Evolutionary conservation across 2,329 filamentous ascomycete genomes (phyloP).

Genomic region (Talaromyces sp.): DNA sequence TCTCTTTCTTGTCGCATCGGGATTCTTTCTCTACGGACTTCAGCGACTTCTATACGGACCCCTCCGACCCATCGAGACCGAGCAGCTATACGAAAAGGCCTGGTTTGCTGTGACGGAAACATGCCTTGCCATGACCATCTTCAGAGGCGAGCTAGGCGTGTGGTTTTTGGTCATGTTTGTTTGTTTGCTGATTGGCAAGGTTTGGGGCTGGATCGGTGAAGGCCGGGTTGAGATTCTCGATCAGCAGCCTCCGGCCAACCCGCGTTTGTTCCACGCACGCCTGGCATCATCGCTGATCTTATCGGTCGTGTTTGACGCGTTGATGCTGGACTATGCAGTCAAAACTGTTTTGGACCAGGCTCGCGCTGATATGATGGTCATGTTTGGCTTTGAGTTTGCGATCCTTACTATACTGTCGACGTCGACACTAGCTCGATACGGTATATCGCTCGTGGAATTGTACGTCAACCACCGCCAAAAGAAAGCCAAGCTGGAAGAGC

Average conservation of each 20-base stretch:
- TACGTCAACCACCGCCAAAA: slow-evolving; percentile 72
- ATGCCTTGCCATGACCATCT: slow-evolving; percentile 95
- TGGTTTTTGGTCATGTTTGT: slow-evolving; percentile 98
- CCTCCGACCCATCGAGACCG: slow-evolving; percentile 87
- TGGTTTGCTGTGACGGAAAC: slow-evolving; percentile 99
- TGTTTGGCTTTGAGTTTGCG: slow-evolving; percentile 98
- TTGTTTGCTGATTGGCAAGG: slow-evolving; percentile 83
- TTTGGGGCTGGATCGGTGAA: slow-evolving; percentile 98
- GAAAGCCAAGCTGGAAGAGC: slow-evolving; percentile 60
- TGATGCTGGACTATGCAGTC: slow-evolving; percentile 76
- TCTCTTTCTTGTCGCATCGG: slow-evolving; percentile 75
- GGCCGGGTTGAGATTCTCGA: slow-evolving; percentile 90
- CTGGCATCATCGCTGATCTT: slow-evolving; percentile 73
- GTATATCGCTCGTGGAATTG: slow-evolving; percentile 72
- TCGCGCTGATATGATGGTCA: slow-evolving; percentile 98
- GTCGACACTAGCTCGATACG: slow-evolving; percentile 74
- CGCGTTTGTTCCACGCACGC: slow-evolving; percentile 78
- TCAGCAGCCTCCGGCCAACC: slow-evolving; percentile 88
- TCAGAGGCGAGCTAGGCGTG: slow-evolving; percentile 87
- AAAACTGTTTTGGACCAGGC: slow-evolving; percentile 80
- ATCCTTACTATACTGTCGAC: slow-evolving; percentile 75
- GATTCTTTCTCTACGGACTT: slow-evolving; percentile 76
- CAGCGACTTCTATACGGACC: slow-evolving; percentile 88
- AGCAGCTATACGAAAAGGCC: slow-evolving; percentile 93
- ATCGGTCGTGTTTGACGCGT: slow-evolving; percentile 73